phyloP scores from a whole-genome alignment of 2,329 filamentous ascomycete species.

The Calonectria honghensis region DNA sequence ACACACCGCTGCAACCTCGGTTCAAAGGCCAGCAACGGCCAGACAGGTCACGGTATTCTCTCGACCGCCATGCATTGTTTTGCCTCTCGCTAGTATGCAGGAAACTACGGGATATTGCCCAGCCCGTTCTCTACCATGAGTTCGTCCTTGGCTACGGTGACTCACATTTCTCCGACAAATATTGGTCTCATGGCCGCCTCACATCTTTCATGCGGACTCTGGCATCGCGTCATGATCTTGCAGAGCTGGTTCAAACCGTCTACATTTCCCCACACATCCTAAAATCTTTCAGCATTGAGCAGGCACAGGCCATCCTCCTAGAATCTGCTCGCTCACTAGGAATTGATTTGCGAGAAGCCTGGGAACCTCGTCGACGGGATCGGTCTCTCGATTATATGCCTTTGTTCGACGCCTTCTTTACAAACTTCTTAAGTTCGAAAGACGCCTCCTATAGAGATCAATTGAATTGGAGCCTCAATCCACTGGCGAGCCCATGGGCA shows the following conservation, averaged over 20 bases:
- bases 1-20: slow-evolving; percentile 19
- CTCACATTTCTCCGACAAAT: slow-evolving; percentile 24
- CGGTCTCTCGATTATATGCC: slow-evolving; percentile 5
- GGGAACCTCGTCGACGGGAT: slow-evolving; percentile 18
- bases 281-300: neutral
- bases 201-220: slow-evolving; percentile 35
- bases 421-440: neutral
- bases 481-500: neutral
- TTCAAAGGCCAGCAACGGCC: slow-evolving; percentile 11
- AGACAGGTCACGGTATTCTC: slow-evolving; percentile 31
- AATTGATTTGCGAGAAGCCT: slow-evolving; percentile 30
- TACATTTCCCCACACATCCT: slow-evolving; percentile 22
- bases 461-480: neutral
- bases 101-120: slow-evolving; percentile 26
- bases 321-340: slow-evolving; percentile 30
- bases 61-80: slow-evolving; percentile 31
- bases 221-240: slow-evolving; percentile 26
- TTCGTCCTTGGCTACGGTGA: slow-evolving; percentile 34
- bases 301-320: slow-evolving; percentile 1
- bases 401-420: neutral
- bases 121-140: slow-evolving; percentile 36
- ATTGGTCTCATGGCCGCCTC: slow-evolving; percentile 35
- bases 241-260: slow-evolving; percentile 23
- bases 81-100: slow-evolving; percentile 32
- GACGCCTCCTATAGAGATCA: neutral